phyloP scores from a whole-genome alignment of 2,329 filamentous ascomycete genomes.

The Hypoxylon sp. region DNA sequence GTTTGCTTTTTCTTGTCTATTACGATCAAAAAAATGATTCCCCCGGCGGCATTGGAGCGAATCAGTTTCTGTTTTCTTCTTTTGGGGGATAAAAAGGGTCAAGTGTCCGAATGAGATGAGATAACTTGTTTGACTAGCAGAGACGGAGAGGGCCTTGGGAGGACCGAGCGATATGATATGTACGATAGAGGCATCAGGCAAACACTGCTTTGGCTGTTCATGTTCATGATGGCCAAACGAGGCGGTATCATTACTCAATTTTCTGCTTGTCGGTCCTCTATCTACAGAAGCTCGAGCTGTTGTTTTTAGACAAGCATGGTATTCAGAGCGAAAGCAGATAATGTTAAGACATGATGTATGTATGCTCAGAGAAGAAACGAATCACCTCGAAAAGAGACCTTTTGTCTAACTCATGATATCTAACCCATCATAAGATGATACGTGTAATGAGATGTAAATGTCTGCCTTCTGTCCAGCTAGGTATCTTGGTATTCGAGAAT shows the following conservation, averaged over 20 bases:
- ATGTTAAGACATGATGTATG: conserved; percentile 1
- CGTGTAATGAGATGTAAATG: background rate
- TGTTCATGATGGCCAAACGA: background rate
- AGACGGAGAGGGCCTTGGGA: background rate
- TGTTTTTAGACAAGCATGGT: conserved; percentile 21
- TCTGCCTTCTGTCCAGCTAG: too few species aligned
- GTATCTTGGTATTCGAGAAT: conserved; percentile 1
- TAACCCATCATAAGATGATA: background rate
- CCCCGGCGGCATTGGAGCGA: conserved; percentile 20
- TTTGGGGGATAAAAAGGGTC: conserved; percentile 24
- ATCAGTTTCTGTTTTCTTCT: too few species aligned
- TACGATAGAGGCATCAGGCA: background rate
- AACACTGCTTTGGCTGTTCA: background rate
- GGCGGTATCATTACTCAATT: conserved; percentile 2
- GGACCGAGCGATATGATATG: conserved; percentile 8
- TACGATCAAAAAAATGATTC: conserved; percentile 25
- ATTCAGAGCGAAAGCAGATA: conserved; percentile 4
- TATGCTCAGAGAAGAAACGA: conserved; percentile 10
- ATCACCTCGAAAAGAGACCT: conserved; percentile 16
- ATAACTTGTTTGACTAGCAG: conserved; percentile 31
- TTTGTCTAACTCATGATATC: conserved; percentile 3
- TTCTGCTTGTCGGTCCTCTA: conserved; percentile 25
- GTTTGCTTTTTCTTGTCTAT: conserved; percentile 9
- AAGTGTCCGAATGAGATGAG: conserved; percentile 20
- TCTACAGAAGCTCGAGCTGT: conserved; percentile 7